Conservation (phyloP, 1,284 basidiomycete species). For the Trichosporon sp. region DNA sequence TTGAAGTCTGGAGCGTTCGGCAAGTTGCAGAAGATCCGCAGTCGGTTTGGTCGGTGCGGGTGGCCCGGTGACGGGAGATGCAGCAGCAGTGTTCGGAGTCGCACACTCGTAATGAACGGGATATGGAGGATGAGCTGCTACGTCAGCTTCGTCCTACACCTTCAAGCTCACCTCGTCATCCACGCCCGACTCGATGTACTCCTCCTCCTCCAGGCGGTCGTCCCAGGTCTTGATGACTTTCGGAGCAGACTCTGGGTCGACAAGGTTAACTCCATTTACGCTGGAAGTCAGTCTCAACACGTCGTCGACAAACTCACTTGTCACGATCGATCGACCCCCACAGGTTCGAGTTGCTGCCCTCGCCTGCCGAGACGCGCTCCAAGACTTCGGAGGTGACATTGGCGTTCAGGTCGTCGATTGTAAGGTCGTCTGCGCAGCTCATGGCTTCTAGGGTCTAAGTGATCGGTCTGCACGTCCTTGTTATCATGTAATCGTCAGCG, state of each 20-base stretch:
- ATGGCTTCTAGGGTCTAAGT: conserved; percentile 33
- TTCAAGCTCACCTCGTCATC: conserved; percentile 54
- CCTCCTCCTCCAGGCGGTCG: conserved; percentile 50
- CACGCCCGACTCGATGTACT: conserved; percentile 53
- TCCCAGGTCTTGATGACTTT: conserved; percentile 58
- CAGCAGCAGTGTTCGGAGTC: conserved; percentile 52
- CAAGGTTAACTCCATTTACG: conserved; percentile 53
- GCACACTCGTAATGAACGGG: conserved; percentile 53
- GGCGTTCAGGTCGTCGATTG: conserved; percentile 49
- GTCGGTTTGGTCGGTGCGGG: conserved; percentile 49
- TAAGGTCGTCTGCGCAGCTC: conserved; percentile 57
- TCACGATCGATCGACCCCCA: conserved; percentile 55
- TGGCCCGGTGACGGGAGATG: conserved; percentile 50
- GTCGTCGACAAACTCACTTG: conserved; percentile 43
- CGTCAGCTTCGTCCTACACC: conserved; percentile 12
- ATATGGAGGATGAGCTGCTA: conserved; percentile 54
- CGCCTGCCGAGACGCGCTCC: conserved; percentile 53
- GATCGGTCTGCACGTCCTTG: not conserved
- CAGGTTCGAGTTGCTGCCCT: conserved; percentile 54
- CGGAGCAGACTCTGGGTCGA: conserved; percentile 44
- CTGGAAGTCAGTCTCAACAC: conserved; percentile 36
- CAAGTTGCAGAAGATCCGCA: conserved; percentile 52
- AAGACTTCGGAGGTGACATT: conserved; percentile 48
- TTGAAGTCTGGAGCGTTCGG: conserved; percentile 51
- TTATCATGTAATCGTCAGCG: not conserved